Percentiles rank a stretch among this genome's conserved stretches.
Conservation (phyloP, 2,329 filamentous ascomycete species). For the Fonsecaea pedrosoi region DNA sequence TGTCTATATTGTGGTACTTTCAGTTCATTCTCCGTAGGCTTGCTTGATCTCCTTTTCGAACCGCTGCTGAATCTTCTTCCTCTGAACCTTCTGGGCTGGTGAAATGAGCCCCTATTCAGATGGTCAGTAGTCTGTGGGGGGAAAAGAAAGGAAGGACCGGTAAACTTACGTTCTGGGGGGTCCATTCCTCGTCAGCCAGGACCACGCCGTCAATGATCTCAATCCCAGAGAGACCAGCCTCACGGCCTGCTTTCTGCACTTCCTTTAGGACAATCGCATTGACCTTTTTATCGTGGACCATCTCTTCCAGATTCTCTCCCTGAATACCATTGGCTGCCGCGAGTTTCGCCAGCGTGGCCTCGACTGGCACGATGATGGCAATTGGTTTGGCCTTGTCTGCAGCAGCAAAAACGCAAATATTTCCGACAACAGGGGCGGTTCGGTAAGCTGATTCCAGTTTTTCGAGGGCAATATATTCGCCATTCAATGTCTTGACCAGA, state of each 20-base stretch:
- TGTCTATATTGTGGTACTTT: neutral
- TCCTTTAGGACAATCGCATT: constrained; percentile 71
- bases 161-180: constrained; percentile 71
- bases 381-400: constrained; percentile 76
- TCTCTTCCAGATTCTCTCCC: constrained; percentile 69
- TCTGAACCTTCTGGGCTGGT: constrained; percentile 75
- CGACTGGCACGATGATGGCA: constrained; percentile 74
- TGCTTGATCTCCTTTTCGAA: constrained; percentile 67
- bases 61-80: constrained; percentile 68
- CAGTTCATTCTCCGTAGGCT: constrained; percentile 57
- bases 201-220: constrained; percentile 80
- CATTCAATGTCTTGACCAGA: constrained; percentile 91
- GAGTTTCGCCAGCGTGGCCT: constrained; percentile 63
- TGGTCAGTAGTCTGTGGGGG: constrained; percentile 11
- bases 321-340: constrained; percentile 65
- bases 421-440: constrained; percentile 76
- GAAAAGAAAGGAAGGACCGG: neutral
- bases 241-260: constrained; percentile 68
- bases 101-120: constrained; percentile 65
- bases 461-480: constrained; percentile 96
- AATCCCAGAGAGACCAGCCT: constrained; percentile 70
- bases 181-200: constrained; percentile 86
- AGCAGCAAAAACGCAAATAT: constrained; percentile 87
- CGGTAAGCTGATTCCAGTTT: constrained; percentile 94
- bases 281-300: constrained; percentile 72